phyloP scores from a whole-genome alignment of 1,284 basidiomycete genomes.

The Marasmius tenuissimus region DNA sequence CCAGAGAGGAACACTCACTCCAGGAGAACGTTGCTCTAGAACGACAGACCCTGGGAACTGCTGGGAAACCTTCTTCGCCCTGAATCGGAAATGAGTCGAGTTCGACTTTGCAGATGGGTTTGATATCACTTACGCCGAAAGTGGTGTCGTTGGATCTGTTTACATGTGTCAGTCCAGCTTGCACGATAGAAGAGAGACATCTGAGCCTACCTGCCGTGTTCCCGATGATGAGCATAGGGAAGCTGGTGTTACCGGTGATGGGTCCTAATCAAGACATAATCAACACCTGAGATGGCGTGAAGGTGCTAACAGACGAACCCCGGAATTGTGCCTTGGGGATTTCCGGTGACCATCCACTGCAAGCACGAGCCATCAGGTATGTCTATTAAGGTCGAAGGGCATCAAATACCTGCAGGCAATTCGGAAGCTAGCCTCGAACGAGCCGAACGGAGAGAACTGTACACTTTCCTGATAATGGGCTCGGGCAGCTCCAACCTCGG shows the following conservation, averaged over 20 bases:
- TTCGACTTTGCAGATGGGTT: not conserved
- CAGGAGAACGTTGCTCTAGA: conserved; percentile 13
- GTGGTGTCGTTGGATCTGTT: conserved; percentile 10
- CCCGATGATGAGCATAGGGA: conserved; percentile 11
- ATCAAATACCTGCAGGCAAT: conserved; percentile 5
- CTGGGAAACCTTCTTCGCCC: conserved; percentile 8
- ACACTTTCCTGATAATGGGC: not conserved
- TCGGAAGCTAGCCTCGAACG: conserved; percentile 10
- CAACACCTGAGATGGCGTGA: not conserved
- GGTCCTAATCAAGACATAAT: not conserved
- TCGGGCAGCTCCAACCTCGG: not conserved
- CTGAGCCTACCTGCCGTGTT: conserved; percentile 13
- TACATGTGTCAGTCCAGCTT: not conserved
- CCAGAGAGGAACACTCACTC: not conserved
- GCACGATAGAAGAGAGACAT: not conserved
- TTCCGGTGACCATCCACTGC: conserved; percentile 9
- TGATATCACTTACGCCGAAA: not conserved
- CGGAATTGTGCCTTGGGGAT: conserved; percentile 14
- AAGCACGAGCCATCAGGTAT: too few relatives aligned
- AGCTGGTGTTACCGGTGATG: conserved; percentile 15
- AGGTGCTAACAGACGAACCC: conserved; percentile 2
- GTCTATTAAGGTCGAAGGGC: not conserved
- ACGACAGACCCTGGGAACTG: conserved; percentile 15
- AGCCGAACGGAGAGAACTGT: conserved; percentile 8
- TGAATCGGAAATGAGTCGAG: not conserved